Evolutionary conservation across 2,329 filamentous ascomycete species (phyloP).

Genomic region (Claviceps fusiformis): DNA sequence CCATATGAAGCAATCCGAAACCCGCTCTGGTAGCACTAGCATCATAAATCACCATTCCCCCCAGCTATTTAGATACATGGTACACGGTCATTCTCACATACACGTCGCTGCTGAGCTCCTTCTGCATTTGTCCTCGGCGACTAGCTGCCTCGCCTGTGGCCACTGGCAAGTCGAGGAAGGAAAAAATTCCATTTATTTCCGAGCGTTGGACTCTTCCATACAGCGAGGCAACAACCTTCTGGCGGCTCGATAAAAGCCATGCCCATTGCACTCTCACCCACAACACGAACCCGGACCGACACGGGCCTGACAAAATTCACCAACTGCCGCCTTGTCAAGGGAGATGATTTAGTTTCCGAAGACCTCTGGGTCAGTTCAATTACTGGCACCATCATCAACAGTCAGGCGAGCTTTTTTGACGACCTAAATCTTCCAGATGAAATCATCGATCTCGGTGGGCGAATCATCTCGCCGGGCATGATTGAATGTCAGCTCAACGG

Average conservation of each 20-base stretch:
- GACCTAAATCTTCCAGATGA: constrained; percentile 56
- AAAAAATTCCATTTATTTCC: background rate
- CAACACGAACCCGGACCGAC: constrained; percentile 15
- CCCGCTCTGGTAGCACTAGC: background rate
- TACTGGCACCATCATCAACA: constrained; percentile 70
- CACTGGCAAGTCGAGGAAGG: too few relatives aligned
- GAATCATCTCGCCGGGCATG: constrained; percentile 72
- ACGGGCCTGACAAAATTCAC: constrained; percentile 71
- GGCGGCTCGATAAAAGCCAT: constrained; percentile 19
- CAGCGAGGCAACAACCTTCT: background rate
- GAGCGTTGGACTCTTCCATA: background rate
- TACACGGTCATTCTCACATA: background rate
- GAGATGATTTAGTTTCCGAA: constrained; percentile 52
- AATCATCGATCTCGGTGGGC: constrained; percentile 66
- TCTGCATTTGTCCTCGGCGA: background rate
- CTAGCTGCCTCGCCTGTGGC: background rate
- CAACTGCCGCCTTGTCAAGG: constrained; percentile 67
- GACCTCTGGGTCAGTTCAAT: constrained; percentile 82
- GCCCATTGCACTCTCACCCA: constrained; percentile 32
- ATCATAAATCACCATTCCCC: background rate
- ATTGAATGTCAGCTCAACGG: constrained; percentile 91
- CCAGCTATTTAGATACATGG: background rate
- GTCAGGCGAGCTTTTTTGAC: constrained; percentile 53
- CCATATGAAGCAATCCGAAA: background rate
- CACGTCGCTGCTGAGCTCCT: background rate